Conservation (phyloP, 768 basidiomycete genomes). For the Termitomyces eurrhizus region DNA sequence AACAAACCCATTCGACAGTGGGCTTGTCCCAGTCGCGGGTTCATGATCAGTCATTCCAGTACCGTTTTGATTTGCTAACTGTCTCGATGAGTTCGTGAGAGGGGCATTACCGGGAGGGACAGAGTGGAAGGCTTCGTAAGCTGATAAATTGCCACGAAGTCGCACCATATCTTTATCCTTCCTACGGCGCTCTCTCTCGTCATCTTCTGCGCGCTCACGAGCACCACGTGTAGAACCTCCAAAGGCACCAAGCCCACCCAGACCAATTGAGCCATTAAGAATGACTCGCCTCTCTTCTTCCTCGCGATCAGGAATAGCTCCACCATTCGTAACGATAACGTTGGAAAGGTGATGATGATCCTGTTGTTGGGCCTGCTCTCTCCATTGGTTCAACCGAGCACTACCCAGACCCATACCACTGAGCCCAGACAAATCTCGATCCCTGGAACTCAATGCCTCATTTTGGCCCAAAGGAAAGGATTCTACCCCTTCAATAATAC, state of each 20-base stretch:
- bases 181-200: constrained; percentile 47
- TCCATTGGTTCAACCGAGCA: constrained; percentile 33
- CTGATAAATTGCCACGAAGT: constrained; percentile 38
- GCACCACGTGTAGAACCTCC: constrained; percentile 41
- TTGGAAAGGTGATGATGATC: constrained; percentile 13
- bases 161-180: constrained; percentile 48
- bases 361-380: constrained; percentile 26
- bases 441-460: constrained; percentile 35
- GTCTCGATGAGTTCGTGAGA: constrained; percentile 23
- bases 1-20: constrained; percentile 17
- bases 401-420: constrained; percentile 44
- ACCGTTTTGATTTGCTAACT: constrained; percentile 27
- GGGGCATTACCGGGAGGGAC: constrained; percentile 31
- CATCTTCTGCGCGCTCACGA: constrained; percentile 62
- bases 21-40: constrained; percentile 12
- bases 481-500: constrained; percentile 23
- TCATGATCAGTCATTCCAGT: constrained; percentile 16
- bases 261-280: constrained; percentile 25
- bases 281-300: constrained; percentile 47
- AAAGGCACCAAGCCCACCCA: constrained; percentile 33
- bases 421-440: constrained; percentile 22
- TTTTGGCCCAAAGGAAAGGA: constrained; percentile 11
- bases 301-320: constrained; percentile 21
- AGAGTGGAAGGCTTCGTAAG: constrained; percentile 80
- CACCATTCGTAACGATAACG: constrained; percentile 10